phyloP scores from a whole-genome alignment of 305 asterid genomes.

The Petunia hybrid region DNA sequence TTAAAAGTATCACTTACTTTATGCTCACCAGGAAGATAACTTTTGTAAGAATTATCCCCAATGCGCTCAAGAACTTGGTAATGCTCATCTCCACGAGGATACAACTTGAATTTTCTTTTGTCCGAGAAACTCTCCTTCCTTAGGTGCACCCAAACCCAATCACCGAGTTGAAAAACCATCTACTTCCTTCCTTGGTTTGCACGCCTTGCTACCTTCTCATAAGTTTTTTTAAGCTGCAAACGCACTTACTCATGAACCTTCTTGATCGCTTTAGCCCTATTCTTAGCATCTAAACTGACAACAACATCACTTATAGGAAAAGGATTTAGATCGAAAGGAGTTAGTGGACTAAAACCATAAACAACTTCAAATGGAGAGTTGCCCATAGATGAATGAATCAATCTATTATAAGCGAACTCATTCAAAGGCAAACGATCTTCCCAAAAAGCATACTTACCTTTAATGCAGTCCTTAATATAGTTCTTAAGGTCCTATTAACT shows the following conservation, averaged over 20 bases:
- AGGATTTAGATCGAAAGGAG: not conserved
- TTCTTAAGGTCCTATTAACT: too few relatives aligned
- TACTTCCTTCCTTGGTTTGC: not conserved
- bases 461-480: too few relatives aligned
- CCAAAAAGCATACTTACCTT: too few relatives aligned
- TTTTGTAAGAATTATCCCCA: too few relatives aligned
- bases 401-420: not conserved
- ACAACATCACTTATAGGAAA: not conserved
- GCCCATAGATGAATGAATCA: not conserved
- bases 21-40: too few relatives aligned
- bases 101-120: too few relatives aligned
- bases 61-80: too few relatives aligned
- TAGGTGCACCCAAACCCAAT: not conserved
- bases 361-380: not conserved
- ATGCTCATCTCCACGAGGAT: too few relatives aligned
- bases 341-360: not conserved
- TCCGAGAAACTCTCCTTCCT: not conserved
- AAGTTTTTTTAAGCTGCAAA: not conserved
- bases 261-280: not conserved
- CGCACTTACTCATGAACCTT: not conserved
- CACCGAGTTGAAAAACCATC: not conserved
- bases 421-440: too few relatives aligned
- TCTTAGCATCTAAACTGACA: not conserved
- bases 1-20: too few relatives aligned
- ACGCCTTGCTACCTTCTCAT: not conserved